phyloP scores from a whole-genome alignment of 2,329 filamentous ascomycete genomes.

The Aspergillus fijiensis region DNA sequence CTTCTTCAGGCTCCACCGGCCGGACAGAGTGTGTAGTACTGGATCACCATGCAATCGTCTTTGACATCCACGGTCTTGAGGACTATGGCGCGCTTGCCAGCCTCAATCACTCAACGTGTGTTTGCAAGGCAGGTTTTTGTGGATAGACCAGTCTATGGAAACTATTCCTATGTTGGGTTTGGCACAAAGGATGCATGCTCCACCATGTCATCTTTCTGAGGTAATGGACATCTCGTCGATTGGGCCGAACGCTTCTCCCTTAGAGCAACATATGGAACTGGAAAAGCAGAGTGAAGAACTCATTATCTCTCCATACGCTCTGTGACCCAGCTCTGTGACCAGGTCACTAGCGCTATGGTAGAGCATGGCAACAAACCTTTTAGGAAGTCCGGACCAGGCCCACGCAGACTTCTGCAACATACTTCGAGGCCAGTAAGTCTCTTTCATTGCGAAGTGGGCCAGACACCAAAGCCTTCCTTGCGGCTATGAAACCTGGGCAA shows the following conservation, averaged over 20 bases:
- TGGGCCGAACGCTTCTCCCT: background rate
- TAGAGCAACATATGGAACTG: background rate
- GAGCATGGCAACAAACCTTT: background rate
- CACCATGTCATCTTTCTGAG: background rate
- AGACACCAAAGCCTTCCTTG: background rate
- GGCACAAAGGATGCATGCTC: conserved; percentile 20
- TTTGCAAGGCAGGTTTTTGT: conserved; percentile 5
- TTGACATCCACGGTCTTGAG: background rate
- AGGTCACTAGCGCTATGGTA: background rate
- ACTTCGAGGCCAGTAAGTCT: background rate
- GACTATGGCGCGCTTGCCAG: background rate
- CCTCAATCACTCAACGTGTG: conserved; percentile 1
- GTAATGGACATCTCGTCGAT: background rate
- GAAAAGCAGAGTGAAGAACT: background rate
- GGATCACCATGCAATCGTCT: background rate
- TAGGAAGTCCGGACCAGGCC: conserved; percentile 12
- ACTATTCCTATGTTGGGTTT: conserved; percentile 46
- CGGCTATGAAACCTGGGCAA: background rate
- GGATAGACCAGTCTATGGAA: conserved; percentile 35
- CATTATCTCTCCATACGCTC: background rate
- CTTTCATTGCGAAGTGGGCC: background rate
- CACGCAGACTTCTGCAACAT: background rate
- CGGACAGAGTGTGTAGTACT: background rate
- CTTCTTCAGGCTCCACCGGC: background rate
- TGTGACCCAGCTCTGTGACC: background rate